These are phyloP conservation scores for Amniculicola lignicola DNA, from an alignment of 495 filamentous ascomycete species.

Conservation along the genomic window DNA sequence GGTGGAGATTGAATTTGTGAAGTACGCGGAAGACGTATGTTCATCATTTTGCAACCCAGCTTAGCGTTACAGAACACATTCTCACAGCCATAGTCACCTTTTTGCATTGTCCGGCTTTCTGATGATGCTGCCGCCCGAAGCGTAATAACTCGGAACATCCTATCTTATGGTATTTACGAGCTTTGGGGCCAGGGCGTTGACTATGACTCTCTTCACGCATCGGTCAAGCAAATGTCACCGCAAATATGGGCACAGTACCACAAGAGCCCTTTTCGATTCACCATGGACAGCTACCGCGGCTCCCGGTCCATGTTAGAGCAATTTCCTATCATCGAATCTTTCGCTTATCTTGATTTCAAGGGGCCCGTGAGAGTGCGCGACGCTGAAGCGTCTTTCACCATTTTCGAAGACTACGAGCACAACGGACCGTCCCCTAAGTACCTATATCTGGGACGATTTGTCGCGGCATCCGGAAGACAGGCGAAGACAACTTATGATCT, in stretches of 20 bases:
- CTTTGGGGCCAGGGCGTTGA: constrained; percentile 74
- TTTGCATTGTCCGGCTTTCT: constrained; percentile 70
- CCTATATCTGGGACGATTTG: constrained; percentile 68
- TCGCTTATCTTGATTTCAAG: constrained; percentile 70
- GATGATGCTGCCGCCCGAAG: constrained; percentile 61
- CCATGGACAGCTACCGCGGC: constrained; percentile 71
- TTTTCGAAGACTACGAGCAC: constrained; percentile 74
- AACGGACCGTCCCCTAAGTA: constrained; percentile 54
- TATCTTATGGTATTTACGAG: constrained; percentile 77
- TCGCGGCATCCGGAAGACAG: constrained; percentile 61
- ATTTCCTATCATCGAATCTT: constrained; percentile 70
- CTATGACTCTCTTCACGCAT: constrained; percentile 66
- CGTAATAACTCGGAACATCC: constrained; percentile 71
- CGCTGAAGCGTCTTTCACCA: constrained; percentile 67
- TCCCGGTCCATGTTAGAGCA: constrained; percentile 60
- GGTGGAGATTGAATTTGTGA: constrained; percentile 66
- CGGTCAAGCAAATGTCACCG: constrained; percentile 42
- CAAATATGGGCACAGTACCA: constrained; percentile 59
- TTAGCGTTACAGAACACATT: neutral
- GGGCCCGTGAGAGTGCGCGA: constrained; percentile 71
- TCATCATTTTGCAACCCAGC: neutral
- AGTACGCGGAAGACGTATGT: constrained; percentile 69
- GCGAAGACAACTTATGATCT: constrained; percentile 75
- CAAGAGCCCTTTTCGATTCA: constrained; percentile 71
- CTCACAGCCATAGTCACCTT: constrained; percentile 70